A percentile compares a stretch with the other conserved stretches of the same genome.
These are phyloP conservation scores for Microdochium bolleyi DNA, from an alignment of 2,329 filamentous ascomycete species.

Conservation along the genomic window DNA sequence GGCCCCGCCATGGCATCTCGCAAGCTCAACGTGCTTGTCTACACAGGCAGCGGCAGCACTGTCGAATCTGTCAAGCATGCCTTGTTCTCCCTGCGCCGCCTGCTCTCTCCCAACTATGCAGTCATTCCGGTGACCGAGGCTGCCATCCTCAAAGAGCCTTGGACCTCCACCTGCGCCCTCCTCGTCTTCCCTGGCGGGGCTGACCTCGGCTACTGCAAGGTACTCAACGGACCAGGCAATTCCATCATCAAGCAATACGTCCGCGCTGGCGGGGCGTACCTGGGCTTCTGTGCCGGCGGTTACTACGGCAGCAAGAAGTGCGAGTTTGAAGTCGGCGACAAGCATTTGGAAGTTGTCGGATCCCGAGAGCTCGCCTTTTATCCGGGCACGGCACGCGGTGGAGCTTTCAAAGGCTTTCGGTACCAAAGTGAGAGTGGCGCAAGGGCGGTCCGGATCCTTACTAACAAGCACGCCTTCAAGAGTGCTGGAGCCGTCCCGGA, in stretches of 20 bases:
- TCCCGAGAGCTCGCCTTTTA: constrained; percentile 82
- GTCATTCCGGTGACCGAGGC: constrained; percentile 77
- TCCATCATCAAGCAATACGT: constrained; percentile 78
- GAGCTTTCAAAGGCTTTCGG: constrained; percentile 82
- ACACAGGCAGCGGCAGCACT: constrained; percentile 85
- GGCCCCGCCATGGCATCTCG: constrained; percentile 49
- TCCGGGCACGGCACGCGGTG: constrained; percentile 75
- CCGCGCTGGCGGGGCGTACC: constrained; percentile 72
- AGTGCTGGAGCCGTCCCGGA: constrained; percentile 42
- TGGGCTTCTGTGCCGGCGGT: constrained; percentile 89
- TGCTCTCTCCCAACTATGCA: constrained; percentile 86
- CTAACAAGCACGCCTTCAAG: constrained; percentile 52
- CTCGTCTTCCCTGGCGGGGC: constrained; percentile 90
- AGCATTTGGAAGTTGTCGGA: constrained; percentile 75
- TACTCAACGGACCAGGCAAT: constrained; percentile 83
- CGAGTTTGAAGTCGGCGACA: constrained; percentile 86
- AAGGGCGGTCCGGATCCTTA: constrained; percentile 58
- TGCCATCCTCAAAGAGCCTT: constrained; percentile 82
- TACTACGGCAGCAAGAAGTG: constrained; percentile 80
- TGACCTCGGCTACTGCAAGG: constrained; percentile 85
- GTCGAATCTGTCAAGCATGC: constrained; percentile 85
- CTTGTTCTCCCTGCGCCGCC: constrained; percentile 74
- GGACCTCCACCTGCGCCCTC: constrained; percentile 77
- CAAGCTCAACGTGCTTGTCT: constrained; percentile 86
- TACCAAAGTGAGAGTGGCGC: constrained; percentile 86